Evolutionary conservation across 1,139 yeast genomes (phyloP).

Genomic region (Suhomyces taliae): DNA sequence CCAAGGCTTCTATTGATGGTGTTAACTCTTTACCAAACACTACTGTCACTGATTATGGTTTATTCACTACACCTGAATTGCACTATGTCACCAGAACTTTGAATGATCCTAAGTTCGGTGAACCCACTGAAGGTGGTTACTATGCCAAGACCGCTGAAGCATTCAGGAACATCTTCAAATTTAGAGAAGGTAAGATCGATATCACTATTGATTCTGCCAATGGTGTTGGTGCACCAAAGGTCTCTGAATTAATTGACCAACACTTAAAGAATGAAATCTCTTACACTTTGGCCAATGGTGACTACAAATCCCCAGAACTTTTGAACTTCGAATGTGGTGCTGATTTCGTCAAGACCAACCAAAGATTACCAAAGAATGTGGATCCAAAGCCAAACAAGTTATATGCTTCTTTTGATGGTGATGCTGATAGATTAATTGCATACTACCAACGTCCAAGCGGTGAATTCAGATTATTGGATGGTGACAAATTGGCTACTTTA

Average conservation of each 20-base stretch:
- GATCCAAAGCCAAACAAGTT: slow-evolving; percentile 42
- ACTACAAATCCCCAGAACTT: slow-evolving; percentile 52
- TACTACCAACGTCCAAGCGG: slow-evolving; percentile 57
- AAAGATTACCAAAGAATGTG: slow-evolving; percentile 68
- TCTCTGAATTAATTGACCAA: slow-evolving; percentile 46
- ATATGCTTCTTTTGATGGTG: slow-evolving; percentile 92
- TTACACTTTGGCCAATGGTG: slow-evolving; percentile 57
- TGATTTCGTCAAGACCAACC: slow-evolving; percentile 90
- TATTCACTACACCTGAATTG: slow-evolving; percentile 90
- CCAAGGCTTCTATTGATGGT: slow-evolving; percentile 68
- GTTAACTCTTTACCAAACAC: slow-evolving; percentile 50
- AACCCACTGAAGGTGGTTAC: slow-evolving; percentile 68
- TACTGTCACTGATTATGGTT: slow-evolving; percentile 56
- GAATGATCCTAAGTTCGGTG: slow-evolving; percentile 66
- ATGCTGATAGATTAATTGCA: slow-evolving; percentile 92
- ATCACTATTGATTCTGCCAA: slow-evolving; percentile 86
- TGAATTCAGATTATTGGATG: slow-evolving; percentile 75
- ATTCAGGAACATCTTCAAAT: slow-evolving; percentile 32
- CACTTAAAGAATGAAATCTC: slow-evolving; percentile 44
- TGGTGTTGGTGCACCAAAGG: slow-evolving; percentile 91
- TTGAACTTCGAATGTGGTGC: slow-evolving; percentile 91
- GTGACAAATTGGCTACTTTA: slow-evolving; percentile 89
- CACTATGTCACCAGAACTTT: slow-evolving; percentile 80
- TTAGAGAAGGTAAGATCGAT: slow-evolving; percentile 32
- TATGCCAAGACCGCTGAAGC: slow-evolving; percentile 57